Percentiles rank a stretch among this genome's conserved stretches.
Conservation (phyloP, 495 filamentous ascomycete species). For the Aspergillus diversus region DNA sequence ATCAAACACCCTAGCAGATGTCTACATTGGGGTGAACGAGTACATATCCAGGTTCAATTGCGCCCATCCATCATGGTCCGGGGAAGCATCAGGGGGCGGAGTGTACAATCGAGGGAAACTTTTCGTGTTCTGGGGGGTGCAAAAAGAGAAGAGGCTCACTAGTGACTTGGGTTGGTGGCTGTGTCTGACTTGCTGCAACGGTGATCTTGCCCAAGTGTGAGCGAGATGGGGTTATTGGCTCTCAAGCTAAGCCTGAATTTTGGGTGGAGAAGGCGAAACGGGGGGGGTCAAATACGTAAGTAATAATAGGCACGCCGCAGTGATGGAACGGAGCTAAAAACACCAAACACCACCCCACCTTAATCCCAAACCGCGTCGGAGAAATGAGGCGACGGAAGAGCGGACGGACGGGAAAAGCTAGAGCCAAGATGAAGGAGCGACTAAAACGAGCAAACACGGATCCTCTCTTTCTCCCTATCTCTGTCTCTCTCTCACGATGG, state of each 20-base stretch:
- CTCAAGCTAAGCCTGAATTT: conserved; percentile 5
- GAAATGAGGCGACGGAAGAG: not conserved
- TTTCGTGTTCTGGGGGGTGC: not conserved
- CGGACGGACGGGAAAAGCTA: not conserved
- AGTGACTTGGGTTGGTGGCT: conserved; percentile 26
- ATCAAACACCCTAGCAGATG: conserved; percentile 15
- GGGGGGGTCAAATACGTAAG: not conserved
- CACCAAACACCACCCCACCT: not conserved
- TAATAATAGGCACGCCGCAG: conserved; percentile 9
- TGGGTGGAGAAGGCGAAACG: conserved; percentile 4
- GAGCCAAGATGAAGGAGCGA: not conserved
- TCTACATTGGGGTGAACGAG: conserved; percentile 26
- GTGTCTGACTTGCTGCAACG: conserved; percentile 23
- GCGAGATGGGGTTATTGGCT: conserved; percentile 16
- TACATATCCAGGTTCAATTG: conserved; percentile 26
- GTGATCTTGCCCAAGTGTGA: conserved; percentile 19
- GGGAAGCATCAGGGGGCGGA: conserved; percentile 9
- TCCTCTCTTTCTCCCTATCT: too few species aligned
- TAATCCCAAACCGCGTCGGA: not conserved
- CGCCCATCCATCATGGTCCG: conserved; percentile 18
- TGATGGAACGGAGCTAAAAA: not conserved
- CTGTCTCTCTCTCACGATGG: not conserved
- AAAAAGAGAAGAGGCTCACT: conserved; percentile 5
- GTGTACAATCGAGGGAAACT: not conserved
- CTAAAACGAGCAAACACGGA: not conserved